A percentile compares a stretch with the other conserved stretches of the same genome.
phyloP scores from a whole-genome alignment of 805 yeast genomes.

The Hanseniaspora lachancei region DNA sequence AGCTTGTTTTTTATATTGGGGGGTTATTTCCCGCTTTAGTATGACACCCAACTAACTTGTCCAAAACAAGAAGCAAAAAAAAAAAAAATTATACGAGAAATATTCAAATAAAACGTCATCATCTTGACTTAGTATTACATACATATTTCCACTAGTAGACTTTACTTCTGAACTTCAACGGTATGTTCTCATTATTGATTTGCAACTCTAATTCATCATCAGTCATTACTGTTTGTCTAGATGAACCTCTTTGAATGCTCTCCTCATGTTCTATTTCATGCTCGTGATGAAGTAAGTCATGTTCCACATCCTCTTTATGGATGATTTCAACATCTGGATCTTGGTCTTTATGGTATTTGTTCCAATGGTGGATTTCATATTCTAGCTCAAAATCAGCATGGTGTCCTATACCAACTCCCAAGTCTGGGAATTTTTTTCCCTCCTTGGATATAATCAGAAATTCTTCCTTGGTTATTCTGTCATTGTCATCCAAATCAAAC shows the following conservation, averaged over 20 bases:
- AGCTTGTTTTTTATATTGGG: too few relatives aligned
- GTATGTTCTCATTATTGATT: constrained; percentile 29
- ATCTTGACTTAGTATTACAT: background rate
- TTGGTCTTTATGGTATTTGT: constrained; percentile 53
- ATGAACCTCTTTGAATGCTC: constrained; percentile 26
- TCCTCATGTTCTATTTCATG: constrained; percentile 62
- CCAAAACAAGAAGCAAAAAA: background rate
- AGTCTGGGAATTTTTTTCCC: constrained; percentile 76
- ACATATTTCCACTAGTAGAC: background rate
- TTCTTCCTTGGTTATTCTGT: constrained; percentile 51
- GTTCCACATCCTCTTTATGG: constrained; percentile 80
- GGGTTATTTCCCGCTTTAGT: background rate
- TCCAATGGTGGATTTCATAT: constrained; percentile 93
- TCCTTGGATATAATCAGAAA: constrained; percentile 46
- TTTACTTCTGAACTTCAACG: constrained; percentile 26
- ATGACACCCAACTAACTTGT: background rate
- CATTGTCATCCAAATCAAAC: constrained; percentile 56
- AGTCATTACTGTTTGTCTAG: constrained; percentile 28
- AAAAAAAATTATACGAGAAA: background rate
- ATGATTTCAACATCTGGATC: constrained; percentile 74
- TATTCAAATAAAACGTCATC: background rate
- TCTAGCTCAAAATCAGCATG: constrained; percentile 88
- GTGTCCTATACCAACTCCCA: constrained; percentile 88
- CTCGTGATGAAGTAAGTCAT: constrained; percentile 72
- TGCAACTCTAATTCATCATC: constrained; percentile 31